Evolutionary conservation across 805 yeast species (phyloP), one percentile per base, ranked within the genome.

Genomic region (Clavispora carvajalis): DNA sequence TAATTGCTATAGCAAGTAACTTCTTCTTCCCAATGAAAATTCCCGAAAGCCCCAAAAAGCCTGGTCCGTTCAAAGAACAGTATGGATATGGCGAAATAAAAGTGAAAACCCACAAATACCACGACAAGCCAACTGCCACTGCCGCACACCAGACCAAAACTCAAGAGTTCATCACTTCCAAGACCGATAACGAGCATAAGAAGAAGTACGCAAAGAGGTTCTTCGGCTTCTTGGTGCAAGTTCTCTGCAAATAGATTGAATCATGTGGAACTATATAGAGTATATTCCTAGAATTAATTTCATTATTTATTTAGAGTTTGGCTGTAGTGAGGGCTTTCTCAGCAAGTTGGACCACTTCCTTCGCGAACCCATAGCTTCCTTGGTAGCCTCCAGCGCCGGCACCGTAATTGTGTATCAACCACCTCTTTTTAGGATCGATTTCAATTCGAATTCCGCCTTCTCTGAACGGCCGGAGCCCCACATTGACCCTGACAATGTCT

Each of bases 381-480:
- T 86, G 95, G 40, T 52, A 47, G 4, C 55, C 55, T 1, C 51
- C 57, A 2, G 49, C 54, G 11, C 55, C 55, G 5, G 86, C 84
- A 2, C 88, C 87, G 55, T 81, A 82, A 51, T 75, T 76, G 57
- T 82, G 88, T 18, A 81, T 69, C 17, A 81, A 53, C 70, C 71
- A 65, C 1, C 33, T 35, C 13, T 46, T 38, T 7, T 44, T 33
- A 1, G 49, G 30, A 45, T 67, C 72, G 2, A 25, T 33, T 43
- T 66, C 72, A 11, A 65, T 55, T 16, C 73, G 47, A 2, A 56
- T 57, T 2, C 69, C 69, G 7, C 57, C 60, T 17, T 60, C 64
- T 44, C 72, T 46, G 39, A 52, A 60, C 4, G 73, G 73, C 29
- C 73, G 55, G 22, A 63, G 58, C 2, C 73, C 72, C n/a, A 66